Base-by-base conservation (phyloP, 2,329 filamentous ascomycete species). In the Chrysoporthe austroafricana region DNA sequence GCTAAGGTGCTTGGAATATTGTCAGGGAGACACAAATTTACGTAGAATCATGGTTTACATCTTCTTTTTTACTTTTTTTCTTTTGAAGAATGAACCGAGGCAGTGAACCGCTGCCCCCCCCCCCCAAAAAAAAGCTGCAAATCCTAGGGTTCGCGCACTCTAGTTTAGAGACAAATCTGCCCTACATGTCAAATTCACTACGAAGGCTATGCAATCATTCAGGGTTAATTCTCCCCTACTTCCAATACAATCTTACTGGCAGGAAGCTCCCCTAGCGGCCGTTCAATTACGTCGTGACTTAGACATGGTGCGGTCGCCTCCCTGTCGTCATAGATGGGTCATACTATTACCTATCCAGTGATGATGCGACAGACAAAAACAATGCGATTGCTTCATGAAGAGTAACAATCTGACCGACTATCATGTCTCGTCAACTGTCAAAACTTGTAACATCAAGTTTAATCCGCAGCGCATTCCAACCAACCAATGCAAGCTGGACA, bases 401-500 rank as follows among this genome's bases (percentile, higher is more conserved):
- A 26, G 2, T 26, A 26, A 26, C 26, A 26, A 26, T 52, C 36
- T 5, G 36, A 9, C 36, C 7, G 8, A 36, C 21, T 36, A 16
- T 32, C 46, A 69, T 69, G 63, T 59, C 39, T 34, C 44, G 39
- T 43, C n/a, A 54, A 0, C 8, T 66, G 5, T 39, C 63, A 32
- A 60, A 46, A 32, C 18, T 63, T 1, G 36, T n/a, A 8, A 26
- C 46, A 5, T 57, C 63, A 42, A 26, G 13, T 18, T 18, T 69
- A 7, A 60, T 61, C 42, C 54, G 46, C 60, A 61, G 44, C 39
- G 46, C 60, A 7, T 66, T 57, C 54, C 56, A 42, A 34, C 14
- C 63, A 1, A 13, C 39, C 8, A 39, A n/a, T 2, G 42, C 44
- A 11, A 39, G 32, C 61, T 62, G 48, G 63, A 62, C 54, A 48